phyloP scores from a whole-genome alignment of 306 rosid species.

The Cicer yamashitae region DNA sequence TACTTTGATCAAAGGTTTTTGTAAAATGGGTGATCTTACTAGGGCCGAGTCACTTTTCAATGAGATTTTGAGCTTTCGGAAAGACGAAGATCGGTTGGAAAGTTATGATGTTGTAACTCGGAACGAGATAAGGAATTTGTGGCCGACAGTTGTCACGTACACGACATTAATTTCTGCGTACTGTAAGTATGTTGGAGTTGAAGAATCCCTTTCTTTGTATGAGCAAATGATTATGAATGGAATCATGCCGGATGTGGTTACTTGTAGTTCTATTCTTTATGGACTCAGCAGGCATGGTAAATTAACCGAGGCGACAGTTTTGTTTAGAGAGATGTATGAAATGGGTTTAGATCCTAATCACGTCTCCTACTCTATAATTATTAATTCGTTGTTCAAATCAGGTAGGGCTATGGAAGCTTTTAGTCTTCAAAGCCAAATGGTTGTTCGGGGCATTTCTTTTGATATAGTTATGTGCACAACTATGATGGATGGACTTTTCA shows the following conservation, averaged over 20 bases:
- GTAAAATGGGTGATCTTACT: constrained; percentile 58
- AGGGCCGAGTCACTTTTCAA: constrained; percentile 59
- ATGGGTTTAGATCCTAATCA: constrained; percentile 77
- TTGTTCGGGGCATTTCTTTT: constrained; percentile 71
- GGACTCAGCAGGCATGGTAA: constrained; percentile 83
- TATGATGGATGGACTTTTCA: constrained; percentile 81
- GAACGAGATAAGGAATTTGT: constrained; percentile 44
- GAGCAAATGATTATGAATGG: constrained; percentile 76
- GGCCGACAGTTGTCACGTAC: constrained; percentile 67
- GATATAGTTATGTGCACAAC: constrained; percentile 74
- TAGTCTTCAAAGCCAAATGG: constrained; percentile 70
- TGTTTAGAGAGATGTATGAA: constrained; percentile 76
- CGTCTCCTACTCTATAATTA: constrained; percentile 69
- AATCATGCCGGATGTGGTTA: constrained; percentile 74
- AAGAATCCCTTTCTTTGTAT: constrained; percentile 68
- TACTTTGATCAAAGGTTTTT: constrained; percentile 69
- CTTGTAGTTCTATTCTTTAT: constrained; percentile 67
- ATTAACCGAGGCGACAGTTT: constrained; percentile 65
- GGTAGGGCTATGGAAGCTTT: constrained; percentile 70
- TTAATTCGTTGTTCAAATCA: constrained; percentile 67
- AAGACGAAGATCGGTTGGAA: constrained; percentile 39
- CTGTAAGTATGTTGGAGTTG: constrained; percentile 57
- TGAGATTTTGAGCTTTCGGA: constrained; percentile 50
- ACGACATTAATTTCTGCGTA: constrained; percentile 68
- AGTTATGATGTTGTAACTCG: constrained; percentile 34